Base-by-base conservation (phyloP, 805 yeast genomes). In the Candida coquimbonensis region DNA sequence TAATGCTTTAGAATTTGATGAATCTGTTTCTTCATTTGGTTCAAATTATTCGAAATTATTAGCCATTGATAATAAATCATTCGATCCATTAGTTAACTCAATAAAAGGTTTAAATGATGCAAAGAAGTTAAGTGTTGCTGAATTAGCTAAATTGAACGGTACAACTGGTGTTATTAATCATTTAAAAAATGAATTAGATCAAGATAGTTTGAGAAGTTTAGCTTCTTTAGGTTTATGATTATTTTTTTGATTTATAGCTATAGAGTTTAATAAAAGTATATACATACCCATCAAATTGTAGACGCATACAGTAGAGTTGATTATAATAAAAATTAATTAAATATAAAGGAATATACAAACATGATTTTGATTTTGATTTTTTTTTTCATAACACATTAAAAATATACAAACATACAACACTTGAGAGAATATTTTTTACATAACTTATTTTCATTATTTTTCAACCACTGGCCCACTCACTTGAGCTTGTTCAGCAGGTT, bases 11-110 rank as follows among this genome's bases (percentile, higher is more conserved):
- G 83, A 82, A 52, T 55, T 75, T 29, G 89, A 84, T 43, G 96
- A 89, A 50, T 21, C 24, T 21, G 74, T 83, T 42, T 66, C 89
- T 0, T 72, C 93, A 3, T 93, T 90, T 65, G 98, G 98, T 2
- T 83, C 96, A 0, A 79, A 82, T 43, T 93, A 78, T 64, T 86
- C 95, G 43, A 81, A 77, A 57, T 70, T 93, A 48, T 78, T 75
- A 1, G 75, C 85, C 3, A 80, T 89, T 40, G 72, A 77, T 32
- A 65, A 65, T 14, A 78, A 73, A 51, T 73, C 82, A 4, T 71
- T 77, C 52, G 97, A 93, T 64, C 96, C 97, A 17, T 25, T 42
- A 7, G 31, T 42, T 9, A 35, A 49, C 7, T 12, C 39, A 12
- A 26, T 53, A 11, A 49, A 49, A 17, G 52, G 50, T 42, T 43